A percentile compares a stretch with the other conserved stretches of the same genome.
These are phyloP conservation scores for Orychophragmus violaceus DNA, from an alignment of 345 rosid genomes.

Conservation along the genomic window DNA sequence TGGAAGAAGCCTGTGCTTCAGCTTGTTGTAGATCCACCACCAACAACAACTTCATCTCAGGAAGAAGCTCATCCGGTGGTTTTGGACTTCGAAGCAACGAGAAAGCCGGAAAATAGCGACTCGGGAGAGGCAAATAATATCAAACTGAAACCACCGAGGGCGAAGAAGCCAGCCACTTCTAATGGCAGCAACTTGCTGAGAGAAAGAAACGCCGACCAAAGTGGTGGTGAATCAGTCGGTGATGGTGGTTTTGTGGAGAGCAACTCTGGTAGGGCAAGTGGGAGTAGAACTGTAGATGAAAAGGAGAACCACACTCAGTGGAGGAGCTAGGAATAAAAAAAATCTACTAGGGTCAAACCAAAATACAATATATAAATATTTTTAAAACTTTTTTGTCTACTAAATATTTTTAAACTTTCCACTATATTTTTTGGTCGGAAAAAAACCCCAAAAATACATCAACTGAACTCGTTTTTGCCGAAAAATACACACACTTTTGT, in stretches of 20 bases:
- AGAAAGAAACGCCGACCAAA: slow-evolving; percentile 69
- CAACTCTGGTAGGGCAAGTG: slow-evolving; percentile 39
- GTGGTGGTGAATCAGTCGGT: slow-evolving; percentile 40
- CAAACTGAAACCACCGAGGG: slow-evolving; percentile 69
- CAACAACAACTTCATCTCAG: slow-evolving; percentile 30
- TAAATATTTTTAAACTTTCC: too few relatives aligned
- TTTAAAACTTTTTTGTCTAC: too few relatives aligned
- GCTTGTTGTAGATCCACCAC: slow-evolving; percentile 54
- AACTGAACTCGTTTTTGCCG: too few relatives aligned
- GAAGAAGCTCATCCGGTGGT: slow-evolving; percentile 15
- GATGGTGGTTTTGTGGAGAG: slow-evolving; percentile 35
- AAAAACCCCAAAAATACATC: too few relatives aligned
- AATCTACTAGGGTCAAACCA: slow-evolving; percentile 21
- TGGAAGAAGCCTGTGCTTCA: slow-evolving; percentile 64
- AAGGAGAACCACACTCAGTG: slow-evolving; percentile 68
- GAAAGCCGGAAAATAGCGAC: slow-evolving; percentile 30
- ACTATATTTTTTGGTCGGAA: too few relatives aligned
- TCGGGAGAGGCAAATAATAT: slow-evolving; percentile 32
- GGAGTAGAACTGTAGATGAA: slow-evolving; percentile 49
- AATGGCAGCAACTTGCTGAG: slow-evolving; percentile 54
- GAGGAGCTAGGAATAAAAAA: too few relatives aligned
- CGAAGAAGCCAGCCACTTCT: slow-evolving; percentile 61
- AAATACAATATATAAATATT: too few relatives aligned
- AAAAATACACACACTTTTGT: too few relatives aligned
- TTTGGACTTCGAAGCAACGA: slow-evolving; percentile 23